A percentile compares a stretch with the other conserved stretches of the same genome.
Conservation (phyloP, 768 basidiomycete species). For the Suillus fuscotomentosus region DNA sequence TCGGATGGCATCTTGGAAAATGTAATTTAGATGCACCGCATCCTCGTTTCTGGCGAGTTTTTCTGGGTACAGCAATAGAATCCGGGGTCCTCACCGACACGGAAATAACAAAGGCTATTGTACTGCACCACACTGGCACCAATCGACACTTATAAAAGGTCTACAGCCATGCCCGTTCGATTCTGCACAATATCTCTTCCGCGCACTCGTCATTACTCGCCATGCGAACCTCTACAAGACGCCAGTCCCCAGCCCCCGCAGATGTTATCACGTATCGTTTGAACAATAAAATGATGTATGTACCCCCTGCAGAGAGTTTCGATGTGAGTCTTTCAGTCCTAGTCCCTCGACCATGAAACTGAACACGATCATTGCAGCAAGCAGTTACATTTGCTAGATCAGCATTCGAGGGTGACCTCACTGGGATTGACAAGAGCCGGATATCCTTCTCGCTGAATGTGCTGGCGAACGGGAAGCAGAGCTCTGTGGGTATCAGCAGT, state of each 20-base stretch:
- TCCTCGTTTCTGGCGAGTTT: no score
- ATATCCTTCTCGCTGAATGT: slow-evolving; percentile 44
- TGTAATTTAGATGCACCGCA: no score
- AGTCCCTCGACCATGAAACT: neutral
- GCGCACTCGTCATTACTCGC: neutral
- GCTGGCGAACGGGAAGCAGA: slow-evolving; percentile 28
- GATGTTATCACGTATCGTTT: slow-evolving; percentile 54
- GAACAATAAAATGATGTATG: slow-evolving; percentile 46
- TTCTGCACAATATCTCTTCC: neutral
- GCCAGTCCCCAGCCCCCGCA: slow-evolving; percentile 24
- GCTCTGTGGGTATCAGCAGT: slow-evolving; percentile 48
- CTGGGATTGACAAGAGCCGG: slow-evolving; percentile 33
- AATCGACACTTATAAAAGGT: neutral
- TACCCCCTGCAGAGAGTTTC: slow-evolving; percentile 42
- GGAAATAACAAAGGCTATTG: neutral
- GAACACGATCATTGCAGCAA: slow-evolving; percentile 30
- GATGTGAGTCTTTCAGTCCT: slow-evolving; percentile 32
- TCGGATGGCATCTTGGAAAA: no score
- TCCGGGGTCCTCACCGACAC: no score
- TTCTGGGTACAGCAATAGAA: no score
- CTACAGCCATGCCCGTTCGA: neutral
- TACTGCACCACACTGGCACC: neutral
- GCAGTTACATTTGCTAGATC: slow-evolving; percentile 50
- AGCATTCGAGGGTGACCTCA: slow-evolving; percentile 45
- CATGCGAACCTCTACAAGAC: neutral